phyloP scores from a whole-genome alignment of 805 yeast genomes.

The Candida sakaeoensis region DNA sequence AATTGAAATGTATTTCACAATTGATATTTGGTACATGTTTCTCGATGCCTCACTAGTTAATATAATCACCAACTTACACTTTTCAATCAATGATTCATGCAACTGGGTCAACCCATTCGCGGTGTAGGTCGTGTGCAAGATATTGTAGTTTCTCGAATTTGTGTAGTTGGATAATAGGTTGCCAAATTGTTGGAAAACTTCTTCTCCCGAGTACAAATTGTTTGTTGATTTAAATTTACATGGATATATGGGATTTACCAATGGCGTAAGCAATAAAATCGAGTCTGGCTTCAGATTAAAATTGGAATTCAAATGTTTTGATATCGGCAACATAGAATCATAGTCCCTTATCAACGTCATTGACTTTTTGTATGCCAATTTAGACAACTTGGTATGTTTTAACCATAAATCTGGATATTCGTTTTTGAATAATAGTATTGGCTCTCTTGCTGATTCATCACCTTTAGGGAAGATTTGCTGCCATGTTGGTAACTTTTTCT shows the following conservation, averaged over 20 bases:
- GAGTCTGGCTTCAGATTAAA: conserved; percentile 20
- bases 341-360: conserved; percentile 54
- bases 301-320: conserved; percentile 32
- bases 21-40: conserved; percentile 59
- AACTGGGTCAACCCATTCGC: conserved; percentile 52
- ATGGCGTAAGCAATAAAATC: conserved; percentile 35
- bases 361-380: conserved; percentile 46
- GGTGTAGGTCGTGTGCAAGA: conserved; percentile 56
- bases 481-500: conserved; percentile 44
- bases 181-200: conserved; percentile 52
- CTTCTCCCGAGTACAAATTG: conserved; percentile 43
- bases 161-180: conserved; percentile 38
- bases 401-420: conserved; percentile 31
- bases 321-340: conserved; percentile 46
- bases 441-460: conserved; percentile 21
- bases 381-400: conserved; percentile 42
- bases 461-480: conserved; percentile 36
- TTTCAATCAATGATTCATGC: conserved; percentile 52
- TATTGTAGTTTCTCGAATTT: conserved; percentile 35
- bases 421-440: conserved; percentile 22
- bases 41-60: conserved; percentile 57
- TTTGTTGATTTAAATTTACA: conserved; percentile 7
- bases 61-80: conserved; percentile 48
- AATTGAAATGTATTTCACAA: conserved; percentile 53
- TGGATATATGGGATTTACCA: conserved; percentile 34